Evolutionary conservation across 352 stramenopile species (phyloP).

Genomic region (Phytophthora crassamura): DNA sequence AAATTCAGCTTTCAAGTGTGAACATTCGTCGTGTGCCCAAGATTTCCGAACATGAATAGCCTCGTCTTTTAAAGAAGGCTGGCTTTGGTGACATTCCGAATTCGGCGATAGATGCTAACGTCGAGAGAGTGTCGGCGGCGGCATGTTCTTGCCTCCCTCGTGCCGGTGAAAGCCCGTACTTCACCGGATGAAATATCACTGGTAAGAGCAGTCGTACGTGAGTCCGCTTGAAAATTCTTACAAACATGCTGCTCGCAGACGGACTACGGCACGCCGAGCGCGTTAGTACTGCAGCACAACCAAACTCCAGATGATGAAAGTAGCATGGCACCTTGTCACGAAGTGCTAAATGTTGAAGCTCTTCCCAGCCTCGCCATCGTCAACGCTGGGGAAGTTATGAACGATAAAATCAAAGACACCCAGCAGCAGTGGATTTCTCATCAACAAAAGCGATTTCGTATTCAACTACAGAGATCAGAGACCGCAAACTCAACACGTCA

Average conservation of each 20-base stretch:
- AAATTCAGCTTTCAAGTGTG: too few species aligned
- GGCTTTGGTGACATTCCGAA: too few species aligned
- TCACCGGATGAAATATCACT: neutral
- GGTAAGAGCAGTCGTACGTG: neutral
- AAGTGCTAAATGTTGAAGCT: neutral
- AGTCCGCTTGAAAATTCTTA: too few species aligned
- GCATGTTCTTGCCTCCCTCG: slow-evolving; percentile 22
- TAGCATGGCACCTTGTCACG: neutral
- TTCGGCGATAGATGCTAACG: slow-evolving; percentile 2
- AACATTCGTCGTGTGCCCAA: neutral
- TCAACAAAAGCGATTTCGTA: slow-evolving; percentile 6
- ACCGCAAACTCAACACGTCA: neutral
- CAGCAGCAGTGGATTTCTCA: slow-evolving; percentile 9
- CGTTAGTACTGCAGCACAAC: neutral
- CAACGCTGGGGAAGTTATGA: neutral
- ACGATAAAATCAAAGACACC: neutral
- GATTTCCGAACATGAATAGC: too few species aligned
- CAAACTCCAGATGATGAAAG: neutral
- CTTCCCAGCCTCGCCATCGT: neutral
- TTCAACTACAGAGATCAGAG: neutral
- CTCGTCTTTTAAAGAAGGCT: too few species aligned
- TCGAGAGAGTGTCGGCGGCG: neutral
- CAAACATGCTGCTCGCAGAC: slow-evolving; percentile 1
- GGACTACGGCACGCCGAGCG: slow-evolving; percentile 10
- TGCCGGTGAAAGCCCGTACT: slow-evolving; percentile 2